phyloP scores from a whole-genome alignment of 2,329 filamentous ascomycete genomes.

The Helotiales sp. region DNA sequence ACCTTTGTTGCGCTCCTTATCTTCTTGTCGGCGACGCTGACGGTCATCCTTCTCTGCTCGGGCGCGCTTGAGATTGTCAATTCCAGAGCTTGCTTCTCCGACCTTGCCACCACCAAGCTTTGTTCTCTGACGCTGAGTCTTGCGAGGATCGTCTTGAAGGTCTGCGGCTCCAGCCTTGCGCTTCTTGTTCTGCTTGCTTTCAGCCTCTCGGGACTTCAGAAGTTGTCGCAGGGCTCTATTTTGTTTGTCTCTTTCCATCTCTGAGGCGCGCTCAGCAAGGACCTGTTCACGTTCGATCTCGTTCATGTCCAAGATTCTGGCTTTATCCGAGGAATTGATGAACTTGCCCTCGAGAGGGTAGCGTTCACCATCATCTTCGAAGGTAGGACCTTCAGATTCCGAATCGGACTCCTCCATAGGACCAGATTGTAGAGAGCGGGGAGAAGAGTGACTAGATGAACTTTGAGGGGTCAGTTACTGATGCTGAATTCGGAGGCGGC shows the following conservation, averaged over 20 bases:
- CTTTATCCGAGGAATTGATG: slow-evolving; percentile 73
- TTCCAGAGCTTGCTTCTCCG: slow-evolving; percentile 71
- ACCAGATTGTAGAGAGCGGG: slow-evolving; percentile 77
- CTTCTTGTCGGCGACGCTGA: slow-evolving; percentile 65
- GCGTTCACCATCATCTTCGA: slow-evolving; percentile 63
- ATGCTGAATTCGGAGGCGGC: neutral
- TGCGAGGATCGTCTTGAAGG: slow-evolving; percentile 76
- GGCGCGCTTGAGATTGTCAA: slow-evolving; percentile 70
- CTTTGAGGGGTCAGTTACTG: slow-evolving; percentile 50
- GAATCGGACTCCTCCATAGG: slow-evolving; percentile 91
- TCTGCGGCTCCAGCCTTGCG: slow-evolving; percentile 82
- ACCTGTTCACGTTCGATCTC: slow-evolving; percentile 92
- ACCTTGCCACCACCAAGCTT: slow-evolving; percentile 68
- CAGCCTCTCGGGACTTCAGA: slow-evolving; percentile 69
- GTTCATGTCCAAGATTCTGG: slow-evolving; percentile 80
- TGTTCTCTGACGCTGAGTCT: slow-evolving; percentile 74
- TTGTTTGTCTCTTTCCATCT: slow-evolving; percentile 82
- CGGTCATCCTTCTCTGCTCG: slow-evolving; percentile 69
- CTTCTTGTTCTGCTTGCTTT: slow-evolving; percentile 62
- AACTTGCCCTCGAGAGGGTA: slow-evolving; percentile 92
- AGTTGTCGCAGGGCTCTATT: slow-evolving; percentile 81
- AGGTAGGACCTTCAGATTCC: slow-evolving; percentile 64
- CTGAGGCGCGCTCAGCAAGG: slow-evolving; percentile 82
- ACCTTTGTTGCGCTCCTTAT: slow-evolving; percentile 58
- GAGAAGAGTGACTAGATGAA: slow-evolving; percentile 71